Conservation (phyloP, 192 early-diverging fungal species). For the Dissophora ornata region DNA sequence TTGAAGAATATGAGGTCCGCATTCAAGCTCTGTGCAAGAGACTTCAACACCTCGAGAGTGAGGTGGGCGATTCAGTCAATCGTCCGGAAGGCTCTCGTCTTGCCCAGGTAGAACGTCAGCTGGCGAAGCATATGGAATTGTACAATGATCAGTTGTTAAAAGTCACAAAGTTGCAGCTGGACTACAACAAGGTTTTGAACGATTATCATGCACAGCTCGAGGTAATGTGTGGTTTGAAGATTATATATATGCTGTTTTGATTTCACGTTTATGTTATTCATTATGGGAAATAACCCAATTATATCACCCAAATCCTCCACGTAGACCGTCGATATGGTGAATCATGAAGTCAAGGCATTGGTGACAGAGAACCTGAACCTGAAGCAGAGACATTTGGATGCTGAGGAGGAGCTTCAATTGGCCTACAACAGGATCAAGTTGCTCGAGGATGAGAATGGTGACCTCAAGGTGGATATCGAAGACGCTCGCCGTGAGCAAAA, state of each 20-base stretch:
- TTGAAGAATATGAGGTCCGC: slow-evolving; percentile 73
- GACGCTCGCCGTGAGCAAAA: slow-evolving; percentile 27
- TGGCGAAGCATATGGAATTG: slow-evolving; percentile 52
- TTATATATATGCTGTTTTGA: background rate
- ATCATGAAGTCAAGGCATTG: slow-evolving; percentile 74
- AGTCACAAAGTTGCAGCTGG: slow-evolving; percentile 62
- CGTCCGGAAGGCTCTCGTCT: slow-evolving; percentile 44
- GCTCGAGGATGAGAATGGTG: slow-evolving; percentile 57
- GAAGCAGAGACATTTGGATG: slow-evolving; percentile 70
- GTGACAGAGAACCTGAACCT: slow-evolving; percentile 75
- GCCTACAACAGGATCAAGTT: slow-evolving; percentile 60
- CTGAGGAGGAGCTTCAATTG: slow-evolving; percentile 61
- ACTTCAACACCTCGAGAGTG: slow-evolving; percentile 74
- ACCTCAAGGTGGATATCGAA: slow-evolving; percentile 40
- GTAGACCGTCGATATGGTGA: slow-evolving; percentile 78
- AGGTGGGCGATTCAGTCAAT: slow-evolving; percentile 56
- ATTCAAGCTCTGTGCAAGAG: slow-evolving; percentile 69
- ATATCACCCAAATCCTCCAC: no score
- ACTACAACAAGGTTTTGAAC: slow-evolving; percentile 74
- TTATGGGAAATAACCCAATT: no score
- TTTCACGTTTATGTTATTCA: slow-evolving; percentile 16
- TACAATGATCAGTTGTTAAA: slow-evolving; percentile 43
- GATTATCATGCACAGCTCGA: slow-evolving; percentile 81
- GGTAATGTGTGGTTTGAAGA: slow-evolving; percentile 48
- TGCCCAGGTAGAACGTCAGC: slow-evolving; percentile 48